Percentiles rank a stretch among this genome's conserved stretches.
phyloP scores from a whole-genome alignment of 768 basidiomycete genomes.

The Cystobasidium ongulense region DNA sequence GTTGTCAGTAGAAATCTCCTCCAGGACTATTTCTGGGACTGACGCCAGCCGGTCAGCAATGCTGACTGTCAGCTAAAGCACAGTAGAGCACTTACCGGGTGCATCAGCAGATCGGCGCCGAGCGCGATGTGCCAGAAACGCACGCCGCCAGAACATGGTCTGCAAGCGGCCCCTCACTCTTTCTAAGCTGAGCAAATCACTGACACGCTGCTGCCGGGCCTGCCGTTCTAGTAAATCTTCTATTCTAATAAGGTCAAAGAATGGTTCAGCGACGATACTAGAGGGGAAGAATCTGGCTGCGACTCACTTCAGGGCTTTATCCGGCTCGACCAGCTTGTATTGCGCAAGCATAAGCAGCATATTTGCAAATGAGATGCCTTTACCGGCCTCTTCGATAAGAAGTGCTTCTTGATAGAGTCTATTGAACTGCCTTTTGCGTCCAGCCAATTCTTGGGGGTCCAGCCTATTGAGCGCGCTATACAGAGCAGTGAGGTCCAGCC shows the following conservation, averaged over 20 bases:
- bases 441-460: slow-evolving; percentile 58
- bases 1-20: neutral
- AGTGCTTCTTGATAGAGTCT: slow-evolving; percentile 79
- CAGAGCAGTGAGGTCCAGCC: slow-evolving; percentile 60
- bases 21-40: neutral
- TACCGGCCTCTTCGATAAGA: slow-evolving; percentile 60
- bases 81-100: neutral
- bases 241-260: slow-evolving; percentile 50
- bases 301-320: slow-evolving; percentile 75
- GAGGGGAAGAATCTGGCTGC: neutral
- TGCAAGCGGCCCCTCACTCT: slow-evolving; percentile 12
- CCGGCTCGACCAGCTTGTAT: slow-evolving; percentile 82
- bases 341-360: slow-evolving; percentile 82
- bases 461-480: slow-evolving; percentile 56
- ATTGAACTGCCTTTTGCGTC: slow-evolving; percentile 62
- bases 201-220: slow-evolving; percentile 68
- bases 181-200: slow-evolving; percentile 75
- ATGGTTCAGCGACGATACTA: neutral
- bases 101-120: neutral
- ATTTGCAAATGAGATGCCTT: slow-evolving; percentile 80
- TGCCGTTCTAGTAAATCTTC: slow-evolving; percentile 70
- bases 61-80: neutral
- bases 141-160: slow-evolving; percentile 15
- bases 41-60: neutral
- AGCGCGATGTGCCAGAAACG: slow-evolving; percentile 23